Base-by-base conservation (phyloP, 1,284 basidiomycete genomes). In the Melanopsichium pennsylvanicum region DNA sequence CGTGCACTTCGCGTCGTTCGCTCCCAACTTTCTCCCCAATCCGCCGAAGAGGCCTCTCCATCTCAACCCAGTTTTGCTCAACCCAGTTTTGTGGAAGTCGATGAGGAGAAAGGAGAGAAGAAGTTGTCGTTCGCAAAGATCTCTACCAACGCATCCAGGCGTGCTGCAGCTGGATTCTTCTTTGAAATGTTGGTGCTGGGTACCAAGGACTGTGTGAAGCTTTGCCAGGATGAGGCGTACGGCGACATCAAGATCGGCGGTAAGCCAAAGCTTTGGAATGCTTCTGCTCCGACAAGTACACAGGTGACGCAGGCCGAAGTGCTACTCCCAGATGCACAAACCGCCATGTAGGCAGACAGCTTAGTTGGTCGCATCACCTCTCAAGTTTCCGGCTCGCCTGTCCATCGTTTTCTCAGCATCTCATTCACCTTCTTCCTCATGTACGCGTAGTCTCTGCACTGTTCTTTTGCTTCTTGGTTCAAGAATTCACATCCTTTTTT, bases 131-230 rank as follows among this genome's bases (percentile, higher is more conserved):
- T 93, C 83, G 85, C 86, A 46, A 84, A 86, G 74, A 86, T 90
- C 83, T 85, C 90, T 2, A 84, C 88, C 72, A 91, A 89, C 86
- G 91, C 92, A 8, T 90, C 91, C 8, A 88, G 92, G 46, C 88
- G 92, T 38, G 95, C 93, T 4, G 93, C 94, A 0, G 88, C 93
- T 0, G 88, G 91, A 2, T 97, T 98, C 86, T 98, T 98, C 86
- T 98, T 97, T 78, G 95, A 98, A 82, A 83, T 97, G 46, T 88
- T 98, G 25, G 92, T 97, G 4, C 87, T 98, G 2, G 90, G 92
- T 9, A 97, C 94, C 0, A 88, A 91, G 36, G 93, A 97, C 80
- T 92, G 90, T 76, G 84, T 98, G 71, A 88, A 88, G 71, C 83
- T 97, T 40, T 83, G 87, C 15, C 95, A 98, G 81, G 68, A 79